Conservation (phyloP, 305 asterid species). For the Petunia hybrid region DNA sequence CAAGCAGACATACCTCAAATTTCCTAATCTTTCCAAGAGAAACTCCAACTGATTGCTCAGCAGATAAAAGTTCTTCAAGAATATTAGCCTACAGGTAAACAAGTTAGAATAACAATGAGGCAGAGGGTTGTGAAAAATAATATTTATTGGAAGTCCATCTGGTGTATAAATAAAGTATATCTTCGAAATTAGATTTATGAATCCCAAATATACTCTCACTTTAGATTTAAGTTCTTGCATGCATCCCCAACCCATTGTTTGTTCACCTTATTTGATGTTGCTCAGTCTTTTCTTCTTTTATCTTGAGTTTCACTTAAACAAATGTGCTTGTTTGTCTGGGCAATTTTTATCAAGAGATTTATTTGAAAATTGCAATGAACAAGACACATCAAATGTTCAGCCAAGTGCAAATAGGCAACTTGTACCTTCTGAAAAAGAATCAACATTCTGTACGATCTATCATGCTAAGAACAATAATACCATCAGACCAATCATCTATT, state of each 20-base stretch:
- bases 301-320: not conserved
- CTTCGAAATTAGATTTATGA: slow-evolving; percentile 14
- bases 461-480: not conserved
- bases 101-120: slow-evolving; percentile 42
- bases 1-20: slow-evolving; percentile 58
- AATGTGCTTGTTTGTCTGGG: not conserved
- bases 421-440: not conserved
- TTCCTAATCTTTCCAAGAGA: slow-evolving; percentile 76
- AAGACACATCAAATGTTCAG: not conserved
- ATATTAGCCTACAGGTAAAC: slow-evolving; percentile 67
- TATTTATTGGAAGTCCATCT: slow-evolving; percentile 8
- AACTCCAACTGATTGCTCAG: slow-evolving; percentile 57
- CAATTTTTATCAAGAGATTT: not conserved
- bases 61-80: slow-evolving; percentile 79
- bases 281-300: not conserved
- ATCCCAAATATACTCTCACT: not conserved
- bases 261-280: slow-evolving; percentile 3
- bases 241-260: slow-evolving; percentile 10
- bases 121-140: slow-evolving; percentile 10
- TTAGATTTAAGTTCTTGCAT: slow-evolving; percentile 3
- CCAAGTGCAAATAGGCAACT: not conserved
- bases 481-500: too few relatives aligned
- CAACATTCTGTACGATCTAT: slow-evolving; percentile 3
- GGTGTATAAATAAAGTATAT: slow-evolving; percentile 23
- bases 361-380: slow-evolving; percentile 16